Evolutionary conservation across 768 basidiomycete species (phyloP), one percentile per base, ranked within the genome.

Genomic region (Dentipellis sp.): DNA sequence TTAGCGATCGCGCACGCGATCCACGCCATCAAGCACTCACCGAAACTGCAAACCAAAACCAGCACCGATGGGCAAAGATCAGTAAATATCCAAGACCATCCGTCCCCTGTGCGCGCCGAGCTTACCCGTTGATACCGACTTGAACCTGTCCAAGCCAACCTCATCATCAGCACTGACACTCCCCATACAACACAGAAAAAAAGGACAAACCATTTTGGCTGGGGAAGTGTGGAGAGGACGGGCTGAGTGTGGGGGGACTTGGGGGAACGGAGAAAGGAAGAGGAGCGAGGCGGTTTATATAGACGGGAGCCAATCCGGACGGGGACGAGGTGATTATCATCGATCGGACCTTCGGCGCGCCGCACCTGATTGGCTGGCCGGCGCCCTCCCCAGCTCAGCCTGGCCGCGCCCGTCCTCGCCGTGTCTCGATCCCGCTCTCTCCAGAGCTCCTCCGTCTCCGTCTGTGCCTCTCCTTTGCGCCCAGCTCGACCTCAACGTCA

Each of bases 101-200:
- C 42, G 14, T 45, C 42, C 42, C 19, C 4, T 45, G 49, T 54
- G 38, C n/a, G n/a, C n/a, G n/a, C 63, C 50, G 35, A 58, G 72
- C 82, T 63, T 75, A 94, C 91, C 93, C 93, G 76, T 97, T 97
- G 78, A 97, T 97, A 65, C 94, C 94, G 71, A 94, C 92, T 75
- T 91, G 88, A 75, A 92, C 85, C 71, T 76, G 16, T 3, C n/a
- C 42, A 45, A 17, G 8, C n/a, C n/a, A n/a, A n/a, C n/a, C n/a
- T n/a, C n/a, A n/a, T 29, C 29, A 29, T 29, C 29, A 29, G 29
- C 29, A 29, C 29, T 3, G 6, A 6, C 29, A 29, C 29, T 3
- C 3, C 3, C 29, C 3, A 29, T 6, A 29, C 29, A 6, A 6
- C 29, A 29, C 3, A 3, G 6, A 29, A 29, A 6, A 29, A 6